Conservation (phyloP, 2,329 filamentous ascomycete genomes). For the Pezizomycotina sp. region DNA sequence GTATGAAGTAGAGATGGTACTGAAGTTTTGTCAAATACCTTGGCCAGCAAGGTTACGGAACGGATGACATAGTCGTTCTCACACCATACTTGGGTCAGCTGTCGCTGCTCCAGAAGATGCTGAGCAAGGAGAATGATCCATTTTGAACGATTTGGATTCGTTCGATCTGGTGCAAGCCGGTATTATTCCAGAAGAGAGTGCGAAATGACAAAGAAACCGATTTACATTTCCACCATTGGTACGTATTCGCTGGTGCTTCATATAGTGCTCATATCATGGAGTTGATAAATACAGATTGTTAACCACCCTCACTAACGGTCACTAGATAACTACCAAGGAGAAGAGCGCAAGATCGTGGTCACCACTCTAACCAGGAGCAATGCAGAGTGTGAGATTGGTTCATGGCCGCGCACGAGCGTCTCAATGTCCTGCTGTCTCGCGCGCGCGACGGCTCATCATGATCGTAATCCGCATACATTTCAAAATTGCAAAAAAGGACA, state of each 20-base stretch:
- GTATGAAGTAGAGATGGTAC: slow-evolving; percentile 49
- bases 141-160: slow-evolving; percentile 53
- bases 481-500: slow-evolving; percentile 41
- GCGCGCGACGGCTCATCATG: slow-evolving; percentile 51
- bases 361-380: slow-evolving; percentile 54
- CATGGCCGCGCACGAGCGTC: slow-evolving; percentile 38
- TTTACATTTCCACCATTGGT: slow-evolving; percentile 56
- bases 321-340: slow-evolving; percentile 61
- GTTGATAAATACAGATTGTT: slow-evolving; percentile 3
- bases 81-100: slow-evolving; percentile 60
- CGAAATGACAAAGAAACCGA: slow-evolving; percentile 35
- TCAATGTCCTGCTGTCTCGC: slow-evolving; percentile 55
- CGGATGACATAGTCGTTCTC: slow-evolving; percentile 48
- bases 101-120: slow-evolving; percentile 37
- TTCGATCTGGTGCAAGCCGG: slow-evolving; percentile 47
- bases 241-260: slow-evolving; percentile 24
- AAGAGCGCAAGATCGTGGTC: slow-evolving; percentile 58
- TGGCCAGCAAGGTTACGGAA: slow-evolving; percentile 53
- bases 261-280: neutral
- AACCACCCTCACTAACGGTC: slow-evolving; percentile 1
- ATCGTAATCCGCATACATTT: slow-evolving; percentile 53
- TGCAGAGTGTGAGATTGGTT: slow-evolving; percentile 43
- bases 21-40: slow-evolving; percentile 51
- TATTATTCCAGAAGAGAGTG: slow-evolving; percentile 38
- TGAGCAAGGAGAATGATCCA: slow-evolving; percentile 45